Percentiles rank a stretch among this genome's conserved stretches.
phyloP scores from a whole-genome alignment of 495 filamentous ascomycete species.

The Tuber magnatum region DNA sequence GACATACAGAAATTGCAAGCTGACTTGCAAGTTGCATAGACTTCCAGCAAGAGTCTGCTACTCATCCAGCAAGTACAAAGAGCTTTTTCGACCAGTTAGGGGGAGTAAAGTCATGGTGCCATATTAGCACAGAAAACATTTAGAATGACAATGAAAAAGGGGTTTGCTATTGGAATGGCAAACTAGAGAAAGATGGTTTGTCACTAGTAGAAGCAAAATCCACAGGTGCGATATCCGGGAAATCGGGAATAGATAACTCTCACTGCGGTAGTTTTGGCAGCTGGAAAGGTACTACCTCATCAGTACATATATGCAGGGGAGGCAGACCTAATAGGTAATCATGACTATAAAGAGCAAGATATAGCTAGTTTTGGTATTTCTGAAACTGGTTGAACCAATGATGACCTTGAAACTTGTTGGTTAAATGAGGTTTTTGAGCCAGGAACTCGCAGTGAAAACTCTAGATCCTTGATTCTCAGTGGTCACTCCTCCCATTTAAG shows the following conservation, averaged over 20 bases:
- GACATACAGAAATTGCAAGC: too few relatives aligned
- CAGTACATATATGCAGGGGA: conserved; percentile 4
- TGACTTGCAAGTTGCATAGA: background rate
- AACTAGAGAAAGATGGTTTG: too few relatives aligned
- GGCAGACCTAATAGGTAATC: too few relatives aligned
- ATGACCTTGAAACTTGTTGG: too few relatives aligned
- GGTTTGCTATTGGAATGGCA: too few relatives aligned
- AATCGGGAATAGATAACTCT: conserved; percentile 20
- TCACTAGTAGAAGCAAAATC: background rate
- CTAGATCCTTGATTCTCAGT: too few relatives aligned
- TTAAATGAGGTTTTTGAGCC: too few relatives aligned
- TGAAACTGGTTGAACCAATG: too few relatives aligned
- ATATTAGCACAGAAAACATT: background rate
- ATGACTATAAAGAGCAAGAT: background rate
- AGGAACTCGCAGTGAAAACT: too few relatives aligned
- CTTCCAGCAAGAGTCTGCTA: conserved; percentile 8
- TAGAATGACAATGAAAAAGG: too few relatives aligned
- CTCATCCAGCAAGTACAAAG: background rate
- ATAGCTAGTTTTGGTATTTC: too few relatives aligned
- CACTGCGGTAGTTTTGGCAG: background rate
- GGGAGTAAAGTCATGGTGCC: background rate
- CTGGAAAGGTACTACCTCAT: background rate
- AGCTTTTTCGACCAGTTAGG: conserved; percentile 3
- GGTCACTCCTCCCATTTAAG: too few relatives aligned
- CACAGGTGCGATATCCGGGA: conserved; percentile 2